Evolutionary conservation across 192 early-diverging fungal species (phyloP).

Genomic region (Neocallimastix lanati): DNA sequence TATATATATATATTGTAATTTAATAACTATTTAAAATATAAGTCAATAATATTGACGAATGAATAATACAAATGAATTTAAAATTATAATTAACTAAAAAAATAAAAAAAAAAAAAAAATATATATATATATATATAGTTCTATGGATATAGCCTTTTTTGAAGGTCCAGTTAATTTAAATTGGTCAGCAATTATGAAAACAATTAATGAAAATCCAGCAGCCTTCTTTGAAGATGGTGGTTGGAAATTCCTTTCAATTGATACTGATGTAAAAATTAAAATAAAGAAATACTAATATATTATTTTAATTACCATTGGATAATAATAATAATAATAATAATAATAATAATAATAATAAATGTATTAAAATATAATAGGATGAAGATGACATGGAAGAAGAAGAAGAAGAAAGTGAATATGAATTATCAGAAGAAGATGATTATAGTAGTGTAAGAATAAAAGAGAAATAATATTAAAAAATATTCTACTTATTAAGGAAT

Average conservation of each 20-base stretch:
- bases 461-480: too few relatives aligned
- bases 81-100: too few relatives aligned
- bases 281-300: too few relatives aligned
- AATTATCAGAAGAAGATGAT: conserved; percentile 6
- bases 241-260: conserved; percentile 71
- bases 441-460: not conserved
- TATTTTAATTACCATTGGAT: too few relatives aligned
- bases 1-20: too few relatives aligned
- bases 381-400: conserved; percentile 4
- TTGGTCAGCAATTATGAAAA: conserved; percentile 98
- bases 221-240: conserved; percentile 82
- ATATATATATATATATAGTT: too few relatives aligned
- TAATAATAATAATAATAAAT: too few relatives aligned
- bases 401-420: conserved; percentile 23
- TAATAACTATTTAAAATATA: too few relatives aligned
- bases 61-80: too few relatives aligned
- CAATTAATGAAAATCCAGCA: conserved; percentile 76
- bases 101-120: too few relatives aligned
- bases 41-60: not conserved
- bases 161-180: conserved; percentile 88
- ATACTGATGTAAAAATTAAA: conserved; percentile 26
- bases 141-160: conserved; percentile 76
- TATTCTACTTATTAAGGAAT: too few relatives aligned
- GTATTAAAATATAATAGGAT: not conserved
- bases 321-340: too few relatives aligned